Base-by-base conservation (phyloP, 768 basidiomycete genomes). In the Mycena galopus region DNA sequence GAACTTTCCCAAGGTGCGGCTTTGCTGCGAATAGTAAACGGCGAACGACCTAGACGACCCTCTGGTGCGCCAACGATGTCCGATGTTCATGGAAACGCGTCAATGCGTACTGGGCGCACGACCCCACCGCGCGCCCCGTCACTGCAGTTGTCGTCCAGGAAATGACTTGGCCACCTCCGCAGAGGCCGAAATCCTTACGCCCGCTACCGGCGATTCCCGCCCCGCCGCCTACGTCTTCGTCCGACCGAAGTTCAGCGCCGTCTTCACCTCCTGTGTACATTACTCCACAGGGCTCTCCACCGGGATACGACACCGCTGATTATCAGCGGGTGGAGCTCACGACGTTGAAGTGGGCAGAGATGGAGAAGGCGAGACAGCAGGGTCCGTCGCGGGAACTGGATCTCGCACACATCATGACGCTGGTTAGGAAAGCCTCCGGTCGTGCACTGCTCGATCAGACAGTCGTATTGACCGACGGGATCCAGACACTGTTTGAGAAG, bases 351-450 rank as follows among this genome's bases (percentile, higher is more conserved):
- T n/a, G 55, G 25, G 64, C 51, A 3, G 50, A 65, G 51, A 65
- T 65, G 64, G 64, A 55, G 51, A 65, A 65, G 35, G 64, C 64
- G 23, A 23, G 64, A 2, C 17, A 65, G 30, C 51, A 51, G 51
- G 64, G 64, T 25, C 51, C 64, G 7, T 53, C 64, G 33, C 51
- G 64, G 33, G 64, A 65, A 23, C 50, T 65, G 27, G 65, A 67
- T 47, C 56, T 67, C 2, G 29, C 17, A 12, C 56, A 58, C 55
- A 67, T 67, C 7, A 67, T 67, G 55, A 25, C 57, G 21, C 65
- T 67, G 21, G 21, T 58, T 12, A 30, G 29, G 23, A 67, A 58
- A 19, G 56, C 65, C 4, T 56, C 65, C 2, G 37, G 39, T 12
- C 53, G 65, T 16, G 17, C 65, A 9, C 16, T 67, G 23, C 19